phyloP scores from a whole-genome alignment of 768 basidiomycete genomes.

The Phlebiopsis flavidoalba region DNA sequence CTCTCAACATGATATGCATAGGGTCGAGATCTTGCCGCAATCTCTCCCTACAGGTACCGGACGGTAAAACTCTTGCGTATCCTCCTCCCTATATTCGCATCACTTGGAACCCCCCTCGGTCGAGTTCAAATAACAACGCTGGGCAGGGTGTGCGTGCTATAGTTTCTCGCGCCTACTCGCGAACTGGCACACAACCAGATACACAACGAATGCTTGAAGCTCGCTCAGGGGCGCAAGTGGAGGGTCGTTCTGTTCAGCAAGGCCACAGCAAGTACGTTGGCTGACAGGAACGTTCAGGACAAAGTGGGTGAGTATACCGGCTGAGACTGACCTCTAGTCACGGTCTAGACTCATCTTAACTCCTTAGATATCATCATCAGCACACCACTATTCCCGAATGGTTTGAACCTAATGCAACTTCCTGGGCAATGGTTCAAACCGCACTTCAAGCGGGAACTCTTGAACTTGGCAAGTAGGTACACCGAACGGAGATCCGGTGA shows the following conservation, averaged over 20 bases:
- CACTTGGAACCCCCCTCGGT: constrained; percentile 49
- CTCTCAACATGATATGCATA: constrained; percentile 21
- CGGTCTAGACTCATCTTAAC: not conserved
- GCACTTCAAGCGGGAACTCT: constrained; percentile 66
- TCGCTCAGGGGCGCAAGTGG: constrained; percentile 82
- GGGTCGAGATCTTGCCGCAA: constrained; percentile 85
- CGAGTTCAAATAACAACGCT: constrained; percentile 37
- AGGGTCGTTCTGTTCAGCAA: constrained; percentile 79
- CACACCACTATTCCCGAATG: constrained; percentile 86
- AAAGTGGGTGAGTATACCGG: constrained; percentile 62
- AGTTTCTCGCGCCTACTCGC: constrained; percentile 85
- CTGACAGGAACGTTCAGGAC: constrained; percentile 64
- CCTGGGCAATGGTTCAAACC: too few species aligned
- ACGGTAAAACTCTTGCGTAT: constrained; percentile 95
- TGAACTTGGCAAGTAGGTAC: constrained; percentile 65
- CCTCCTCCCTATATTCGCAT: constrained; percentile 74
- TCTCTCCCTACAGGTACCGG: constrained; percentile 97
- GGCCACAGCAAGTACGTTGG: constrained; percentile 78
- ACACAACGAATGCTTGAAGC: constrained; percentile 81
- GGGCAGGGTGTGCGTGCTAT: constrained; percentile 70
- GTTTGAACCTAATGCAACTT: too few species aligned
- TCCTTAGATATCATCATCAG: constrained; percentile 80
- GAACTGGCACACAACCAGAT: constrained; percentile 98
- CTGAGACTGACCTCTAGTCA: not conserved
- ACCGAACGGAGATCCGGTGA: not conserved